Conservation (phyloP, 495 filamentous ascomycete species). For the Trichocladium antarcticum region DNA sequence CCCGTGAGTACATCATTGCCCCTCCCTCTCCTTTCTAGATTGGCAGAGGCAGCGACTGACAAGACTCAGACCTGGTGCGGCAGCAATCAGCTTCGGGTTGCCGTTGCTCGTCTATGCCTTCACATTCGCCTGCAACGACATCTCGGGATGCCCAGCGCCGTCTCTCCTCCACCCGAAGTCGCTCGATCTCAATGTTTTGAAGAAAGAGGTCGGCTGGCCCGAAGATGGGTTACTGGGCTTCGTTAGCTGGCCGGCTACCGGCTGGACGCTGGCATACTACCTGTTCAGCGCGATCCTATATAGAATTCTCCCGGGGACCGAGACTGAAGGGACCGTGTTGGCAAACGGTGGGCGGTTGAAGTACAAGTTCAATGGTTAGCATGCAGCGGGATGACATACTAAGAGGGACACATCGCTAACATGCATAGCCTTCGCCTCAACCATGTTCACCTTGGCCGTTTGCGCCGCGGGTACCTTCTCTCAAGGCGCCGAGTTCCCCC, state of each 20-base stretch:
- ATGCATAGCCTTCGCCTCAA: slow-evolving; percentile 61
- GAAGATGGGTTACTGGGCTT: slow-evolving; percentile 52
- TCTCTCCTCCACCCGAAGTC: slow-evolving; percentile 68
- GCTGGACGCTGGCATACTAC: slow-evolving; percentile 68
- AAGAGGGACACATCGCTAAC: neutral
- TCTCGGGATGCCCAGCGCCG: slow-evolving; percentile 81
- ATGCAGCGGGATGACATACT: neutral
- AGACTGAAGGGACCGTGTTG: slow-evolving; percentile 58
- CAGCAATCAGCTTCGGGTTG: slow-evolving; percentile 62
- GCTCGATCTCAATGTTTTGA: slow-evolving; percentile 58
- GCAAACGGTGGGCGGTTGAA: slow-evolving; percentile 61
- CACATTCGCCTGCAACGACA: slow-evolving; percentile 81
- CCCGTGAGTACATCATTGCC: slow-evolving; percentile 53
- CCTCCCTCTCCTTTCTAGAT: neutral
- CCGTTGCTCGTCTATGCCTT: slow-evolving; percentile 64
- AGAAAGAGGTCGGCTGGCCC: slow-evolving; percentile 71
- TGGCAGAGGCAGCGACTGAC: neutral
- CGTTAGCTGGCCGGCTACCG: slow-evolving; percentile 48
- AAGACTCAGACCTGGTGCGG: slow-evolving; percentile 56
- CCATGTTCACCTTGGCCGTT: slow-evolving; percentile 54
- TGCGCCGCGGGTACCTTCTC: slow-evolving; percentile 60
- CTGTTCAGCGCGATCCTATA: slow-evolving; percentile 63
- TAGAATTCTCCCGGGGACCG: slow-evolving; percentile 64
- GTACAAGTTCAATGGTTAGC: slow-evolving; percentile 80
- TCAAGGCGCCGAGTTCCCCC: slow-evolving; percentile 67